A percentile compares a stretch with the other conserved stretches of the same genome.
These are phyloP conservation scores for Plasmodium billcollinsi DNA, from an alignment of 169 alveolate species.

Conservation along the genomic window DNA sequence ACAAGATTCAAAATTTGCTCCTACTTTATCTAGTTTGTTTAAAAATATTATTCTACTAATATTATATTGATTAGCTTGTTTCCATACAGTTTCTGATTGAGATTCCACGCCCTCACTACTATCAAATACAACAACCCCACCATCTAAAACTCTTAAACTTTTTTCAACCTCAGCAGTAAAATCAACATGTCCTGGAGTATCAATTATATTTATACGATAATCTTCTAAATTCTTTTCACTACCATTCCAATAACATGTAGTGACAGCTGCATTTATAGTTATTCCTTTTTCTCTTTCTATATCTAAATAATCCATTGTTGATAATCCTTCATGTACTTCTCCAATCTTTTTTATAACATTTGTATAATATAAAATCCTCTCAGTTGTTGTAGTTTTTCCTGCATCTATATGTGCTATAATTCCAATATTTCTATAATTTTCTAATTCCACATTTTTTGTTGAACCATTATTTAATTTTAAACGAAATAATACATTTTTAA, in stretches of 20 bases:
- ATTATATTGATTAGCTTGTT: constrained; percentile 92
- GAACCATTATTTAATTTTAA: constrained; percentile 26
- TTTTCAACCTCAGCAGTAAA: constrained; percentile 96
- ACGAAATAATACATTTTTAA: constrained; percentile 24
- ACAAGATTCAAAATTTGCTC: constrained; percentile 92
- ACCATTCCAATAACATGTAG: constrained; percentile 95
- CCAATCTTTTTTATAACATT: constrained; percentile 93
- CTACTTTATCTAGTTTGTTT: constrained; percentile 96
- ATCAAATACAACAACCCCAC: constrained; percentile 97
- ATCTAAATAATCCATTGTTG: constrained; percentile 97
- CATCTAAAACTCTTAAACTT: constrained; percentile 96
- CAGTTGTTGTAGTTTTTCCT: constrained; percentile 98
- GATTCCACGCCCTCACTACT: constrained; percentile 97
- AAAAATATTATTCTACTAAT: constrained; percentile 94
- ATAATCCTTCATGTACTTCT: constrained; percentile 92
- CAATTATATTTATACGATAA: constrained; percentile 95
- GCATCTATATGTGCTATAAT: constrained; percentile 98
- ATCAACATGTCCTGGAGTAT: constrained; percentile 98
- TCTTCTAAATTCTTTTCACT: constrained; percentile 84
- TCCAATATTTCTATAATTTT: constrained; percentile 91
- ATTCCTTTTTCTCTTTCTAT: constrained; percentile 97
- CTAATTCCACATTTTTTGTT: constrained; percentile 73
- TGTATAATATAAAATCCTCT: constrained; percentile 94
- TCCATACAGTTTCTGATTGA: constrained; percentile 96
- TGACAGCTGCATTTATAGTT: constrained; percentile 97